Base-by-base conservation (phyloP, 768 basidiomycete species). In the Pholiota microspora region DNA sequence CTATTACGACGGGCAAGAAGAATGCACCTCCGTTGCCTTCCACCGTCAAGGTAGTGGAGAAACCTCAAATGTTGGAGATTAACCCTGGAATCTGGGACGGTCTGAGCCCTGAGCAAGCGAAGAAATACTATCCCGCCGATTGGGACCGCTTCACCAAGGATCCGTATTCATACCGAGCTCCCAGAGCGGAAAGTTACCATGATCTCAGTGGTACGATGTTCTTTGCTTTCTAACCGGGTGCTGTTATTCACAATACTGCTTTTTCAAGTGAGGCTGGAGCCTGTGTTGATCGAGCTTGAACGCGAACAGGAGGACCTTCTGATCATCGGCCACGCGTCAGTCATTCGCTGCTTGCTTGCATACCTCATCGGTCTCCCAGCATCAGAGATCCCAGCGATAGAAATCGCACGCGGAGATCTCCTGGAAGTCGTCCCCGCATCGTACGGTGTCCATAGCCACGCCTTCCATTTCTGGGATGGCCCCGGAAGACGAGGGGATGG, bases 11-110 rank as follows among this genome's bases (percentile, higher is more conserved):
- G 12, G 48, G 28, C 23, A 42, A 24, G n/a, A 49, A 46, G 15
- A 57, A 55, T 6, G 45, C 55, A 4, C 60, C 65, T 3, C 62
- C 63, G 0, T 58, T 68, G 56, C 64, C 69, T 7, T 59, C 64
- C 36, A 81, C 78, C 48, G 82, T 92, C 68, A 94, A 89, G 67
- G 92, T 98, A 27, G 82, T 94, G 44, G 94, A 99, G 73, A 98
- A 97, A 64, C 83, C 89, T 0, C 94, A 95, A 71, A 98, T 98
- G 95, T 79, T 86, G 49, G 97, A 99, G 75, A 97, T 98, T 65
- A 99, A 99, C 64, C 96, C 95, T 49, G 96, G 89, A 6, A 86
- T 98, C 15, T 97, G 95, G 94, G 97, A 98, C 68, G 97, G 97
- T 0, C 78, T 98, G 34, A 90, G 88, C 1, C 88, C 92, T 0